Evolutionary conservation across 805 yeast species (phyloP), one percentile per base, ranked within the genome.

Genomic region (Kuraishia piskuri): DNA sequence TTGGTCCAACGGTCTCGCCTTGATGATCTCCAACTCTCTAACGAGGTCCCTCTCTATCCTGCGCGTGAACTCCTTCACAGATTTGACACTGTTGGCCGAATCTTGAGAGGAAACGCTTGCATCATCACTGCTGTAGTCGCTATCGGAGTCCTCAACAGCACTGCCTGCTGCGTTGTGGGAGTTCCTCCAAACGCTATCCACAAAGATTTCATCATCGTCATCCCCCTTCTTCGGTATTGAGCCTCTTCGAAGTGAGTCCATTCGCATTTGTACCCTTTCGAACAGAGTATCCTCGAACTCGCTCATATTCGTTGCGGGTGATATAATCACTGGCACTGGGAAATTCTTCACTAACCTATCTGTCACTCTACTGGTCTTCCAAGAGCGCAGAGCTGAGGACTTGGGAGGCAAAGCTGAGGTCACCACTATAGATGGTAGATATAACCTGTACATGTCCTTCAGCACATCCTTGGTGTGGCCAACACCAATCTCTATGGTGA

Each of bases 251-350:
- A 49, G n/a, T 53, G 50, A 9, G 54, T 58, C 8, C 57, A 23
- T 21, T 54, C 48, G 10, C 46, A 40, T 36, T 21, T 48, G 58
- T 59, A 55, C n/a, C 19, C 53, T 57, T 17, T 65, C 67, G 52
- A 75, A 75, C 40, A 82, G 60, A 12, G 67, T 60, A 2, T 57
- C 55, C 61, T 83, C 87, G 66, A 78, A 83, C n/a, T 66, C 57
- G 48, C 71, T 70, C 80, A 81, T 74, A 53, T 82, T 80, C 56
- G 71, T 63, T 1, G 87, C 82, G 1, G 90, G 87, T 0, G 81
- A 84, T 50, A 84, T 77, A 22, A 85, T 74, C n/a, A 82, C 78
- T 0, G 91, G 90, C 17, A 84, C 75, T 3, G 84, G 82, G 58
- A 76, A 82, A 59, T 78, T 79, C 60, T 80, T 82, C 25, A 85